These are phyloP conservation scores for Craterostigma plantagineum DNA, from an alignment of 257 asterid species.

Conservation along the genomic window DNA sequence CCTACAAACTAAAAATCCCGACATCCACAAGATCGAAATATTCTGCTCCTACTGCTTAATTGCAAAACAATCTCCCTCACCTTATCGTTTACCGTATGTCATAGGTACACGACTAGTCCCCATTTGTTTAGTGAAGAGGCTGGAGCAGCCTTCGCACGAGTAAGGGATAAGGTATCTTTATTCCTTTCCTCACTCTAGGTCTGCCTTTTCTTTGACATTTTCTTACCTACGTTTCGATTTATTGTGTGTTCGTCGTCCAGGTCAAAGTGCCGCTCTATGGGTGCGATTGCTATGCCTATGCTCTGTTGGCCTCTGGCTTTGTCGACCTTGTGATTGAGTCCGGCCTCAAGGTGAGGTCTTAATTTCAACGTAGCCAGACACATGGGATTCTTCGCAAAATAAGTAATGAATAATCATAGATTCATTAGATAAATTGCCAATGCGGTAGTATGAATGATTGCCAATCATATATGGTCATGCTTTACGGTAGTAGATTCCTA, in stretches of 20 bases:
- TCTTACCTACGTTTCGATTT: not conserved
- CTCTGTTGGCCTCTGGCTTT: conserved; percentile 72
- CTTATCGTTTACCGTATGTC: conserved; percentile 3
- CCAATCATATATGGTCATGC: no score
- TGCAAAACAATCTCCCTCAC: not conserved
- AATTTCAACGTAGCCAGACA: no score
- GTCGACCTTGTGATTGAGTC: conserved; percentile 91
- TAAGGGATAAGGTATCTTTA: conserved; percentile 50
- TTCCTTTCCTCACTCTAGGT: no score
- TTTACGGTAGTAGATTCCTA: not conserved
- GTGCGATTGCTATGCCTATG: conserved; percentile 97
- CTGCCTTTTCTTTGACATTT: no score
- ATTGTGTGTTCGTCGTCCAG: conserved; percentile 21
- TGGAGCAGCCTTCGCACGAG: conserved; percentile 73
- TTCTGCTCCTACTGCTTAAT: no score
- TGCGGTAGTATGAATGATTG: no score
- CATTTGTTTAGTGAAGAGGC: conserved; percentile 81
- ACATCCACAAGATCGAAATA: no score
- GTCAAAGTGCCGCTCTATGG: conserved; percentile 96
- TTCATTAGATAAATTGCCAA: no score
- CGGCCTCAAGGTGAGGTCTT: conserved; percentile 98
- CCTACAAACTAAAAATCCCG: no score
- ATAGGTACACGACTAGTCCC: conserved; percentile 98
- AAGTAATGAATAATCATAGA: no score
- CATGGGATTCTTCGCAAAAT: no score